Evolutionary conservation across 1,284 basidiomycete species (phyloP).

Genomic region (Tausonia pullulans): DNA sequence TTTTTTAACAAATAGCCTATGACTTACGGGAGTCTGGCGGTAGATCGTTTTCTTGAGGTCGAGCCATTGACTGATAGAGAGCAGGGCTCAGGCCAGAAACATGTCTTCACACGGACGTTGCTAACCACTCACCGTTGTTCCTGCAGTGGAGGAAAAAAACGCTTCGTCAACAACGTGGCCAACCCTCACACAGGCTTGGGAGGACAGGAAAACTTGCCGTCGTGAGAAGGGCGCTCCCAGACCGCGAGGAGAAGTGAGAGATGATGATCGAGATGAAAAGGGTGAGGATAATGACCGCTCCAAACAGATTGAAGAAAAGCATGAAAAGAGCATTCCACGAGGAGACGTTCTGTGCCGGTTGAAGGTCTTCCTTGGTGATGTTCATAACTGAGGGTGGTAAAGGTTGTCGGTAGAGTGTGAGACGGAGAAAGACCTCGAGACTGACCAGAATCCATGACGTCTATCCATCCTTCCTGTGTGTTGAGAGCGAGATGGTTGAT

Average conservation of each 20-base stretch:
- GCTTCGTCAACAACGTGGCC: no score
- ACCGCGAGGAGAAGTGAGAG: conserved; percentile 78
- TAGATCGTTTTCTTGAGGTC: conserved; percentile 81
- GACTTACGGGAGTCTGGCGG: conserved; percentile 55
- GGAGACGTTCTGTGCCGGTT: conserved; percentile 59
- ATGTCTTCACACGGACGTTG: no score
- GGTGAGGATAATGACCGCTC: conserved; percentile 79
- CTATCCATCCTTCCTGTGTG: conserved; percentile 71
- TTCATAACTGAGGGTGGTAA: conserved; percentile 44
- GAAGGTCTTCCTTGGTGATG: conserved; percentile 56
- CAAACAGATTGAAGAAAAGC: conserved; percentile 76
- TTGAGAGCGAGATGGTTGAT: background rate
- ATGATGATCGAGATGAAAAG: conserved; percentile 71
- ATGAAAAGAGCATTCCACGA: conserved; percentile 85
- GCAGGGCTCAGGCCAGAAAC: no score
- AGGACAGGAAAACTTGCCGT: conserved; percentile 28
- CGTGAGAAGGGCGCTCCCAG: conserved; percentile 71
- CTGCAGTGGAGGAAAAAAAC: background rate
- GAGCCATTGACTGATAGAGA: conserved; percentile 64
- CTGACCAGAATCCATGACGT: conserved; percentile 53
- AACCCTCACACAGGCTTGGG: background rate
- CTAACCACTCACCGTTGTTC: no score
- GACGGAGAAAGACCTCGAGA: background rate
- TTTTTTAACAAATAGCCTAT: no score
- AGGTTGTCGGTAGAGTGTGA: background rate